phyloP scores from a whole-genome alignment of 2,329 filamentous ascomycete species.

The Beauveria brongniartii region DNA sequence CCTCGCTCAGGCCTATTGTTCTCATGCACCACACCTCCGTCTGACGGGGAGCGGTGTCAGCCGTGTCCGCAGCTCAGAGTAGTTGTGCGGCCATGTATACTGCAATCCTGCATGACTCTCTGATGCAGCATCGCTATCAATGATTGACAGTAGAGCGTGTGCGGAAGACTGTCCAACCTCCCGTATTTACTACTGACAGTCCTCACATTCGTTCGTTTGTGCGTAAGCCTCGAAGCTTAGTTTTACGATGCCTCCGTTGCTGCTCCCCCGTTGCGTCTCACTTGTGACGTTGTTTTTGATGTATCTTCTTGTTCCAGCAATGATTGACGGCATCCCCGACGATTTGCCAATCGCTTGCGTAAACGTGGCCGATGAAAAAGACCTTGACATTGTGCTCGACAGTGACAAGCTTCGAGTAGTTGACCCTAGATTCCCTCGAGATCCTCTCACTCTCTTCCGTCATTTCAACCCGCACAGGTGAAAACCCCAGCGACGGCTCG shows the following conservation, averaged over 20 bases:
- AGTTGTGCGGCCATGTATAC: background rate
- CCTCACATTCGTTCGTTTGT: background rate
- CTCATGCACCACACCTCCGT: background rate
- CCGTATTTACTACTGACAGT: background rate
- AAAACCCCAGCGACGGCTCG: constrained; percentile 42
- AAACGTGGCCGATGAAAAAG: constrained; percentile 46
- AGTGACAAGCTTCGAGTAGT: constrained; percentile 48
- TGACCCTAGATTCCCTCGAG: constrained; percentile 43
- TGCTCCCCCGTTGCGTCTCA: background rate
- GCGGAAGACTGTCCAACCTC: background rate
- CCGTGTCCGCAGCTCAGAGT: background rate
- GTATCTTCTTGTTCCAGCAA: constrained; percentile 41
- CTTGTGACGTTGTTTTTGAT: constrained; percentile 21
- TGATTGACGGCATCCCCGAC: constrained; percentile 38
- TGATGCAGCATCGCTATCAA: background rate
- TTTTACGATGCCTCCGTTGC: background rate
- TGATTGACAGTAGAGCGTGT: background rate
- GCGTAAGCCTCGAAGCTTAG: background rate
- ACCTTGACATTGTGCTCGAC: constrained; percentile 51
- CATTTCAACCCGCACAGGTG: constrained; percentile 37
- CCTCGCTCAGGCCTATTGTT: too few relatives aligned
- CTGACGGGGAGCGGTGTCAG: background rate
- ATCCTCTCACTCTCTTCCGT: constrained; percentile 36
- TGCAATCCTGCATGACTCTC: background rate
- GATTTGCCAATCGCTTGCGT: constrained; percentile 29